Evolutionary conservation across 129 eudicot species (phyloP).

Genomic region (carrot (Daucus carota)): DNA sequence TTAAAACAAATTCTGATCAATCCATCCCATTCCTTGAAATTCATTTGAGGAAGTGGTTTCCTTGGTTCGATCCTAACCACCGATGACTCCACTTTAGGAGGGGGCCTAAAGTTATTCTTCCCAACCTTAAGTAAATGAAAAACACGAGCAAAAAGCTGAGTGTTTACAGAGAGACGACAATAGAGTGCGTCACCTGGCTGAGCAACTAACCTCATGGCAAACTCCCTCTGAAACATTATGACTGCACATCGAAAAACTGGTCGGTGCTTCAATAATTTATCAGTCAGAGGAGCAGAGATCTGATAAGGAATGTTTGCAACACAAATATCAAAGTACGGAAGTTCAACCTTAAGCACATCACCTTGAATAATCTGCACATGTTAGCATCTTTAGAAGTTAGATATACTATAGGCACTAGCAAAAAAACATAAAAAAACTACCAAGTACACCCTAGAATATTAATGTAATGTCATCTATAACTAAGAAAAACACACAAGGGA

Average conservation of each 20-base stretch:
- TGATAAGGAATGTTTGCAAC: slow-evolving; percentile 96
- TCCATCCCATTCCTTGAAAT: slow-evolving; percentile 92
- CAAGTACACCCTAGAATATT: not conserved
- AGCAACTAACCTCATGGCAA: slow-evolving; percentile 92
- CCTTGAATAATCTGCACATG: slow-evolving; percentile 70
- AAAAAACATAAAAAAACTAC: not conserved
- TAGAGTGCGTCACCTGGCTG: slow-evolving; percentile 82
- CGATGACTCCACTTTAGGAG: slow-evolving; percentile 92
- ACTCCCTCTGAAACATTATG: slow-evolving; percentile 89
- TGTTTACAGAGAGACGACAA: slow-evolving; percentile 91
- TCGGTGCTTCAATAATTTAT: slow-evolving; percentile 63
- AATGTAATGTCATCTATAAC: not conserved
- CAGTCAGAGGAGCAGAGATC: slow-evolving; percentile 86
- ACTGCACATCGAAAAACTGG: slow-evolving; percentile 81
- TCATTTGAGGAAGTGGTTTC: slow-evolving; percentile 57
- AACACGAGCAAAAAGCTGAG: slow-evolving; percentile 74
- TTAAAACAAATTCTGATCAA: slow-evolving; percentile 73
- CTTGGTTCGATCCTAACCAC: slow-evolving; percentile 96
- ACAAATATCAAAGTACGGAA: slow-evolving; percentile 89
- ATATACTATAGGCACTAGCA: too few species aligned
- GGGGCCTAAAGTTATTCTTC: slow-evolving; percentile 82
- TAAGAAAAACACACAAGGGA: not conserved
- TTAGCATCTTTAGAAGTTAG: not conserved
- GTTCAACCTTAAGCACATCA: slow-evolving; percentile 83
- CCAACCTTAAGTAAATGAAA: slow-evolving; percentile 86